phyloP scores from a whole-genome alignment of 2,329 filamentous ascomycete species.

The Tolypocladium tropicale region DNA sequence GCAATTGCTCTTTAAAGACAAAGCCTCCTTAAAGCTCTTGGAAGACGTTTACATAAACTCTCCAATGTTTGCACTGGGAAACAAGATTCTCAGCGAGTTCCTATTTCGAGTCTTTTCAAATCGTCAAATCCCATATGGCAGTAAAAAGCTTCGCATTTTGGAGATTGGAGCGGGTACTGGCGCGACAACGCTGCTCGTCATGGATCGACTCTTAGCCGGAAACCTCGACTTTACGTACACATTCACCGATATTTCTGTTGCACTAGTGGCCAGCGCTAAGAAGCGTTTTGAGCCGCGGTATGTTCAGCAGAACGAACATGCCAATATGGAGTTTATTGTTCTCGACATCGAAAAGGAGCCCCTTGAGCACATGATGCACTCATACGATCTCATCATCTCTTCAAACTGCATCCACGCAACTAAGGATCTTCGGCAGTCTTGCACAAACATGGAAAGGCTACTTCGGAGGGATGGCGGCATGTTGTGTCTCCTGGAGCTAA shows the following conservation, averaged over 20 bases:
- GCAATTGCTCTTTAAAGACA: conserved; percentile 25
- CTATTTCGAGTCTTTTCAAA: not conserved
- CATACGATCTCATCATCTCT: conserved; percentile 21
- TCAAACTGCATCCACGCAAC: conserved; percentile 28
- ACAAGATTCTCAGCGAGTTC: conserved; percentile 8
- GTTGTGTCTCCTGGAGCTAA: conserved; percentile 20
- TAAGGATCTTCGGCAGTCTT: conserved; percentile 9
- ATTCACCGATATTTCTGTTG: conserved; percentile 30
- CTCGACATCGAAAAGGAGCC: conserved; percentile 19
- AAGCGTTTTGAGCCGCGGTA: conserved; percentile 10
- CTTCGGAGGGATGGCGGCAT: conserved; percentile 17
- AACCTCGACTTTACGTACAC: conserved; percentile 18
- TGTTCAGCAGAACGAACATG: not conserved
- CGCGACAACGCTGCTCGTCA: conserved; percentile 24
- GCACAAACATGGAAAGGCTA: conserved; percentile 10
- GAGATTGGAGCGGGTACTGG: conserved; percentile 34
- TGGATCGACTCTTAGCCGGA: conserved; percentile 12
- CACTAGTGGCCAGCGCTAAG: conserved; percentile 17
- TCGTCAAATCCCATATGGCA: not conserved
- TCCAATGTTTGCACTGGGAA: conserved; percentile 14
- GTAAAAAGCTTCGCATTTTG: conserved; percentile 22
- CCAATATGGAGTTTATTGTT: conserved; percentile 14
- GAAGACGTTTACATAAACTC: conserved; percentile 25
- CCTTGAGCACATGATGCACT: conserved; percentile 2
- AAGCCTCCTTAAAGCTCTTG: conserved; percentile 14